Conservation (phyloP, 2,329 filamentous ascomycete species). For the Ilyonectria destructans region DNA sequence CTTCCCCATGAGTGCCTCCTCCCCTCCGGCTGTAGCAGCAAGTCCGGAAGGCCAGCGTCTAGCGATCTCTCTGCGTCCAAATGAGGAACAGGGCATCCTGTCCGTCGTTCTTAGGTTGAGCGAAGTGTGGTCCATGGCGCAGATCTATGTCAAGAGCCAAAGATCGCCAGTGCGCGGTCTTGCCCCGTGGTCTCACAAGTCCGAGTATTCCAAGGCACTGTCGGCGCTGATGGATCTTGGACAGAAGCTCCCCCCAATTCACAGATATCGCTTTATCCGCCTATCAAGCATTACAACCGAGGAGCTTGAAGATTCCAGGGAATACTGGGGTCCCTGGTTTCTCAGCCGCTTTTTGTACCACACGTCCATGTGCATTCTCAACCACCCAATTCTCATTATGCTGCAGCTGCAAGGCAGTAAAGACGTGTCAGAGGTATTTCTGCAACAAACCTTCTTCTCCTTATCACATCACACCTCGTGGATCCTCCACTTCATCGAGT, state of each 20-base stretch:
- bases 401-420: constrained; percentile 14
- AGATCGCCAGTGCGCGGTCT: neutral
- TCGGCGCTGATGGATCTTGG: constrained; percentile 6
- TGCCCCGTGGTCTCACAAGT: constrained; percentile 14
- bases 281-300: neutral
- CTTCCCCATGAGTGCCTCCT: constrained; percentile 2
- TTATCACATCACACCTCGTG: constrained; percentile 11
- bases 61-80: neutral
- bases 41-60: constrained; percentile 3
- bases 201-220: constrained; percentile 8
- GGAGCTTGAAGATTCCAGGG: constrained; percentile 14
- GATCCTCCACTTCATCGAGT: constrained; percentile 19
- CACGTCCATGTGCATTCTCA: constrained; percentile 12
- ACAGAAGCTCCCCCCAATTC: constrained; percentile 2
- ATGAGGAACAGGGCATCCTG: constrained; percentile 5
- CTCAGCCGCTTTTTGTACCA: constrained; percentile 21
- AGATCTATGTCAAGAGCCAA: constrained; percentile 15
- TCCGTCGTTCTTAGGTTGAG: neutral
- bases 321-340: constrained; percentile 20
- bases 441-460: constrained; percentile 8
- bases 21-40: constrained; percentile 1
- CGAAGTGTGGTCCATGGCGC: constrained; percentile 8
- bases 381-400: constrained; percentile 18
- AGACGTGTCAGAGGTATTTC: constrained; percentile 15
- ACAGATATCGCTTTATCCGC: constrained; percentile 11